phyloP scores from a whole-genome alignment of 495 filamentous ascomycete genomes.

The Chaetomium fimeti region DNA sequence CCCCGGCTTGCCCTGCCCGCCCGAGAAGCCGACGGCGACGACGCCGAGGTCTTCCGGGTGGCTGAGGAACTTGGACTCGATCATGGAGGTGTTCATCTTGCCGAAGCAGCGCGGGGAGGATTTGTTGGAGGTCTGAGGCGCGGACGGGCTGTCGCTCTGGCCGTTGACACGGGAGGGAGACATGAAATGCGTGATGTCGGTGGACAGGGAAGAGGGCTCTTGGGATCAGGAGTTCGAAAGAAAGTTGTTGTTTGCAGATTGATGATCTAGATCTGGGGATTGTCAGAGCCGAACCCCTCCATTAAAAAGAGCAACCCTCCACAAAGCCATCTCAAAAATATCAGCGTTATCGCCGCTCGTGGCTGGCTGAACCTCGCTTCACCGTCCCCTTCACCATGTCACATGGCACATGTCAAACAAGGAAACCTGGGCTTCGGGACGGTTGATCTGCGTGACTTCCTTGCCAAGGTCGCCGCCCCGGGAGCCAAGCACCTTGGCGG shows the following conservation, averaged over 20 bases:
- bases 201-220: not conserved
- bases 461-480: not conserved
- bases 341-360: not conserved
- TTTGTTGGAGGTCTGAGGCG: not conserved
- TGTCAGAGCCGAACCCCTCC: not conserved
- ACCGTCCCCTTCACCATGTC: not conserved
- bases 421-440: conserved; percentile 1
- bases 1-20: conserved; percentile 91
- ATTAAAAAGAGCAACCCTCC: not conserved
- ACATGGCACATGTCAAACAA: conserved; percentile 12
- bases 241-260: not conserved
- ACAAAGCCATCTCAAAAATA: not conserved
- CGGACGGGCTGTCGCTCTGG: conserved; percentile 9
- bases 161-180: conserved; percentile 21
- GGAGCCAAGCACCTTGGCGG: conserved; percentile 4
- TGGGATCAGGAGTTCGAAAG: not conserved
- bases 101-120: conserved; percentile 29
- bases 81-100: conserved; percentile 61
- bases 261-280: not conserved
- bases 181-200: conserved; percentile 13
- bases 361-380: no score
- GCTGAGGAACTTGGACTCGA: conserved; percentile 78
- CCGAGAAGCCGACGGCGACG: conserved; percentile 94
- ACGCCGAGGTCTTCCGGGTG: conserved; percentile 77
- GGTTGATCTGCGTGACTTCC: conserved; percentile 1